These are phyloP conservation scores for Talaromyces albobiverticillius DNA, from an alignment of 2,329 filamentous ascomycete species.

Conservation along the genomic window DNA sequence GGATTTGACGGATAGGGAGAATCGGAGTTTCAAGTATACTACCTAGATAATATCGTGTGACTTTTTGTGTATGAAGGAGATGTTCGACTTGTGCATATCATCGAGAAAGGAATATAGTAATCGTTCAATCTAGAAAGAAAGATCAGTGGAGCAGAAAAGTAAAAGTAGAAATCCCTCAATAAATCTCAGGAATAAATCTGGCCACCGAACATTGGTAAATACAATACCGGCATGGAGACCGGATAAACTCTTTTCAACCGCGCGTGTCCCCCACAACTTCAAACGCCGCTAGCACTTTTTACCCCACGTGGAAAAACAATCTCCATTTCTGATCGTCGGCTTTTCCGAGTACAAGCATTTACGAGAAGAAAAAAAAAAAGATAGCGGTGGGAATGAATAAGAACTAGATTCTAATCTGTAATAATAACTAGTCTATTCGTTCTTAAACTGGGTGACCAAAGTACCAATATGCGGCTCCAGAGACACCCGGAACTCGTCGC, in stretches of 20 bases:
- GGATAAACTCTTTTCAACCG: neutral
- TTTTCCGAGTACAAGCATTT: neutral
- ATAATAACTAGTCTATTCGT: conserved; percentile 15
- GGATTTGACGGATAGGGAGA: conserved; percentile 11
- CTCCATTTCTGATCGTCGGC: neutral
- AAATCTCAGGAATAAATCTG: too few relatives aligned
- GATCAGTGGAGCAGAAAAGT: too few relatives aligned
- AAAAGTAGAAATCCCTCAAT: too few relatives aligned
- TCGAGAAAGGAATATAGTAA: too few relatives aligned
- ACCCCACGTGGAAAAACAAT: neutral
- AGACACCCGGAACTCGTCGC: conserved; percentile 50
- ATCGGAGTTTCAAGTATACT: conserved; percentile 8
- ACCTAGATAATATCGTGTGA: neutral
- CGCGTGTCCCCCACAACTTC: neutral
- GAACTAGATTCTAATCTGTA: neutral
- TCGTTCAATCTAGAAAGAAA: too few relatives aligned
- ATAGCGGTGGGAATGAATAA: too few relatives aligned
- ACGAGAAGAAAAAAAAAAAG: neutral
- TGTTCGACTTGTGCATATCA: too few relatives aligned
- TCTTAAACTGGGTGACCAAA: conserved; percentile 44
- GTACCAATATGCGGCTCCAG: conserved; percentile 50
- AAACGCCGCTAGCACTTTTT: too few relatives aligned
- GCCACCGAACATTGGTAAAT: too few relatives aligned
- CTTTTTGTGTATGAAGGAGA: neutral
- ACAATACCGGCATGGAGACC: neutral